Percentiles rank a stretch among this genome's conserved stretches.
Evolutionary conservation across 495 filamentous ascomycete species (phyloP).

Genomic region (Neurospora discreta): DNA sequence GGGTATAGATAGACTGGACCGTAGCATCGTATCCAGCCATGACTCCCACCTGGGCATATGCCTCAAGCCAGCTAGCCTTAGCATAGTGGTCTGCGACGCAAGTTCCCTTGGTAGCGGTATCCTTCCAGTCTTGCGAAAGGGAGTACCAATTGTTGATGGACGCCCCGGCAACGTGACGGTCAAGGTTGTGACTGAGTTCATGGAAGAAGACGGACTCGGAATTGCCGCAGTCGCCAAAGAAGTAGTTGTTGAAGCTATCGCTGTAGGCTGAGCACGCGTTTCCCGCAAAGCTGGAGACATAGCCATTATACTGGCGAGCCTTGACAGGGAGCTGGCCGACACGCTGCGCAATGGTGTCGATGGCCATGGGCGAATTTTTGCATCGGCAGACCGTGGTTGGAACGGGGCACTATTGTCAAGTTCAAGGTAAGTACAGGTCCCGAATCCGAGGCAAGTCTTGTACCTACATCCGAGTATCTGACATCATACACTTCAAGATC

Average conservation of each 20-base stretch:
- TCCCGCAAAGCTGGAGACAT: neutral
- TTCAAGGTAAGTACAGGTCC: neutral
- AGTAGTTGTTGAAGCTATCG: neutral
- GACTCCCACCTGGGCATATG: neutral
- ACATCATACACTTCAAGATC: neutral
- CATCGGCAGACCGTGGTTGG: neutral
- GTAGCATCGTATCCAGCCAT: neutral
- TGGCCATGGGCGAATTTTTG: neutral
- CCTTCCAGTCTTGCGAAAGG: neutral
- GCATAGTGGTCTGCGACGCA: neutral
- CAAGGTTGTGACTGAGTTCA: neutral
- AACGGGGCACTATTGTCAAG: neutral
- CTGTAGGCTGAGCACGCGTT: neutral
- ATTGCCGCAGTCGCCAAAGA: neutral
- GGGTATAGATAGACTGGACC: neutral
- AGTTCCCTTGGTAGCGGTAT: neutral
- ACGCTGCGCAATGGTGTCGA: neutral
- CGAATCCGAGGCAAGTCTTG: neutral
- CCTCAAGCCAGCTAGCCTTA: neutral
- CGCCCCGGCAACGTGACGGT: neutral
- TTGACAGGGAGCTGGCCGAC: neutral
- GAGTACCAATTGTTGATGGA: neutral
- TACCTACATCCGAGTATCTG: neutral
- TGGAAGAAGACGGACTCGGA: neutral
- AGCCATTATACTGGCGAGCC: neutral